Evolutionary conservation across 805 yeast genomes (phyloP).

Genomic region (Ogataea polymorpha): DNA sequence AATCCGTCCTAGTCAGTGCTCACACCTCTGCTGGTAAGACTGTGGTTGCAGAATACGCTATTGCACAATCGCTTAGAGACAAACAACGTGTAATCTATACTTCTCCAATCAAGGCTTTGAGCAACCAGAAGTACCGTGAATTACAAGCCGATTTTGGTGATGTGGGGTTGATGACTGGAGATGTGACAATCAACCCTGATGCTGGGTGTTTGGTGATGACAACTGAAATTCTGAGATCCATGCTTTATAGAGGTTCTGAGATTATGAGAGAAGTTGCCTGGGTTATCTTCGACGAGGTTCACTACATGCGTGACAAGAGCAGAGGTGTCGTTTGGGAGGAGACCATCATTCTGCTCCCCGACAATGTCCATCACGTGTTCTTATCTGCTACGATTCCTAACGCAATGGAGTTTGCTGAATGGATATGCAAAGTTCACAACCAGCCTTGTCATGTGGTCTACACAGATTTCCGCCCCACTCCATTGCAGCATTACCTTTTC

Average conservation of each 20-base stretch:
- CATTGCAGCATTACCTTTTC: constrained; percentile 93
- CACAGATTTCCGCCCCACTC: constrained; percentile 98
- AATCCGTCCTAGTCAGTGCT: constrained; percentile 94
- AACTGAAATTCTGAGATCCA: constrained; percentile 93
- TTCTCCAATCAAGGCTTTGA: constrained; percentile 91
- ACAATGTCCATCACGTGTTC: constrained; percentile 91
- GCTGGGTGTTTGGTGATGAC: constrained; percentile 99
- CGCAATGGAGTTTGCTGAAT: constrained; percentile 97
- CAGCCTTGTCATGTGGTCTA: constrained; percentile 99
- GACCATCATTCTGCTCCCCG: constrained; percentile 91
- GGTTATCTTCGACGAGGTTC: constrained; percentile 98
- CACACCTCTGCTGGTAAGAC: constrained; percentile 98
- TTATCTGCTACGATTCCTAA: constrained; percentile 96
- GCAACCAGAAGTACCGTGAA: constrained; percentile 93
- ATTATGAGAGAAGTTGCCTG: constrained; percentile 98
- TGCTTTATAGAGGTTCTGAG: constrained; percentile 97
- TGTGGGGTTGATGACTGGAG: constrained; percentile 99
- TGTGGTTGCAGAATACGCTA: constrained; percentile 95
- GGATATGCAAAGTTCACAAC: constrained; percentile 92
- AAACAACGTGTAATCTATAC: constrained; percentile 94
- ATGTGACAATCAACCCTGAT: constrained; percentile 96
- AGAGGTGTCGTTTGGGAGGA: constrained; percentile 99
- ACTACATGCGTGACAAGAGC: constrained; percentile 95
- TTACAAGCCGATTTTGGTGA: constrained; percentile 90
- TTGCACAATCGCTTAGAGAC: constrained; percentile 88